phyloP scores from a whole-genome alignment of 2,329 filamentous ascomycete species.

The Cryphonectria parasitica region DNA sequence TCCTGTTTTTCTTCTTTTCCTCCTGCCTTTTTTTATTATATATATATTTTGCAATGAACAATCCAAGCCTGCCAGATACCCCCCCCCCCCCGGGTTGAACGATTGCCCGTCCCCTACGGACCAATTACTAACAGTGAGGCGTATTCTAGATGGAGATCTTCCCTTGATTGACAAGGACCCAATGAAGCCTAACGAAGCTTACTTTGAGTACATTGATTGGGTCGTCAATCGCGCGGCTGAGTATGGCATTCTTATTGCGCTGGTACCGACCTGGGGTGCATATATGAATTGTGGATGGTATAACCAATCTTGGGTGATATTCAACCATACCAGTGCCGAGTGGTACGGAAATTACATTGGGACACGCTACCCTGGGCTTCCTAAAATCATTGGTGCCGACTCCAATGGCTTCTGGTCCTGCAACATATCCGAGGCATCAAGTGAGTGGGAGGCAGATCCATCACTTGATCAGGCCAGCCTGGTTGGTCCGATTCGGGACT shows the following conservation, averaged over 20 bases:
- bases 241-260: slow-evolving; percentile 10
- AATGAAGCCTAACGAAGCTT: slow-evolving; percentile 14
- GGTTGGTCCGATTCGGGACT: slow-evolving; percentile 7
- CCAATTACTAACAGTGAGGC: not conserved
- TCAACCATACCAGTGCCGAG: slow-evolving; percentile 12
- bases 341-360: slow-evolving; percentile 14
- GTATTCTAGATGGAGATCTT: slow-evolving; percentile 2
- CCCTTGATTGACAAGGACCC: slow-evolving; percentile 7
- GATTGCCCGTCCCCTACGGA: not conserved
- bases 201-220: slow-evolving; percentile 15
- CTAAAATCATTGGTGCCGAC: slow-evolving; percentile 14
- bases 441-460: not conserved
- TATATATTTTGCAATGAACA: not conserved
- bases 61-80: no score
- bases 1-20: not conserved
- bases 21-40: not conserved
- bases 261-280: slow-evolving; percentile 14
- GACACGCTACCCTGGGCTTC: slow-evolving; percentile 8
- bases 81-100: no score
- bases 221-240: not conserved
- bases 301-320: not conserved
- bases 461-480: slow-evolving; percentile 13
- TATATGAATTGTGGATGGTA: slow-evolving; percentile 17
- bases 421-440: not conserved
- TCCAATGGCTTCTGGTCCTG: slow-evolving; percentile 14